Evolutionary conservation across 306 rosid genomes (phyloP).

Genomic region (peach (Prunus persica)): DNA sequence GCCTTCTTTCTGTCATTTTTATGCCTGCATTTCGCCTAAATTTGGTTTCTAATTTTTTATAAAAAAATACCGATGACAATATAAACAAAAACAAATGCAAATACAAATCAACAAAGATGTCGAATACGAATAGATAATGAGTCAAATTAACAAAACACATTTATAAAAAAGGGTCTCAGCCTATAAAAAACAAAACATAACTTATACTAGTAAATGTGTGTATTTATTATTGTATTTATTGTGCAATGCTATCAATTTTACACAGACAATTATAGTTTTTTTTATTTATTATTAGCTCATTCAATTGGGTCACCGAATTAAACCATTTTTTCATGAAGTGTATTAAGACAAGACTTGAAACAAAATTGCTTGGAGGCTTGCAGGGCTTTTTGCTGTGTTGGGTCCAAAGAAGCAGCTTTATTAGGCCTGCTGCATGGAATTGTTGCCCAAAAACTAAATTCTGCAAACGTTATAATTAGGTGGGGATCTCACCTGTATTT

Average conservation of each 20-base stretch:
- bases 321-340: background rate
- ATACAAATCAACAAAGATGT: no score
- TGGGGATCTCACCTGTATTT: background rate
- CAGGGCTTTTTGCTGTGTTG: background rate
- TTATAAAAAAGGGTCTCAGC: no score
- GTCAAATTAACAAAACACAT: no score
- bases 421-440: background rate
- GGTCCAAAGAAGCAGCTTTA: background rate
- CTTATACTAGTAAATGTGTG: background rate
- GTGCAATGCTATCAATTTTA: background rate
- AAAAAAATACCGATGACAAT: no score
- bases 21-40: no score
- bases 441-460: slow-evolving; percentile 6
- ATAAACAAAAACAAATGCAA: no score
- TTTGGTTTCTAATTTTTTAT: no score
- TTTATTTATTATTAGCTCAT: background rate
- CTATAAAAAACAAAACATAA: background rate
- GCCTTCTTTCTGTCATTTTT: no score
- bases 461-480: background rate
- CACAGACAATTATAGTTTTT: background rate
- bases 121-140: no score
- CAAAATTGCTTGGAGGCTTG: background rate
- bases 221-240: background rate
- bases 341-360: background rate
- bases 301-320: background rate